A percentile compares a stretch with the other conserved stretches of the same genome.
phyloP scores from a whole-genome alignment of 371 early-diverging fungal genomes.

The Aphelidium insulamus region DNA sequence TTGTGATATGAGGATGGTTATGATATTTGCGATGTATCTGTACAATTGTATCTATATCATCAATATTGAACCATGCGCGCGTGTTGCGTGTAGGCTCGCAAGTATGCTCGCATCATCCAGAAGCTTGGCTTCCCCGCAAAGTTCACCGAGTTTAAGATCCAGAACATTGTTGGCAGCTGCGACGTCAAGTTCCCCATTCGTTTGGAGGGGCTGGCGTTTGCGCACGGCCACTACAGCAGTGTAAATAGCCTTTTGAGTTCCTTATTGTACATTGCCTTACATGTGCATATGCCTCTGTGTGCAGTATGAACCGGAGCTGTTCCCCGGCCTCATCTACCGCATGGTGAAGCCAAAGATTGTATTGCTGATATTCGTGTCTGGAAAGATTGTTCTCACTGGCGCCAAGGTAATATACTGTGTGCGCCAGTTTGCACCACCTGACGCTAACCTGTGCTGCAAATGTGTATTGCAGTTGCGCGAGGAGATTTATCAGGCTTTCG shows the following conservation, averaged over 20 bases:
- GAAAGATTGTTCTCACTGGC: constrained; percentile 99
- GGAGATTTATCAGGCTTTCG: constrained; percentile 99
- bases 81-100: too few species aligned
- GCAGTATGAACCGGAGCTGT: constrained; percentile 99
- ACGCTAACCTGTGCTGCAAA: not conserved
- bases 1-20: too few species aligned
- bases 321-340: constrained; percentile 99
- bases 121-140: constrained; percentile 97
- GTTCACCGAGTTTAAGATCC: constrained; percentile 99
- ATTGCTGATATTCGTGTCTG: constrained; percentile 97
- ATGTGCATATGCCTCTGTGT: constrained; percentile 1
- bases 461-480: constrained; percentile 39
- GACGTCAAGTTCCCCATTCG: constrained; percentile 99
- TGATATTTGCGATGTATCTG: too few species aligned
- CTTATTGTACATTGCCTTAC: not conserved
- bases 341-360: constrained; percentile 99
- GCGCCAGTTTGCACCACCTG: too few species aligned
- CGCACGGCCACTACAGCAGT: constrained; percentile 93
- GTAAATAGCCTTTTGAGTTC: constrained; percentile 23
- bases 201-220: constrained; percentile 94
- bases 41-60: too few species aligned
- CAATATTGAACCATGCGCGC: too few species aligned
- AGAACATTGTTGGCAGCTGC: constrained; percentile 99
- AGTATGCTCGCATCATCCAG: constrained; percentile 98
- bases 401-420: constrained; percentile 56